Evolutionary conservation across 2,329 filamentous ascomycete species (phyloP).

Genomic region (Fusarium dimerum): DNA sequence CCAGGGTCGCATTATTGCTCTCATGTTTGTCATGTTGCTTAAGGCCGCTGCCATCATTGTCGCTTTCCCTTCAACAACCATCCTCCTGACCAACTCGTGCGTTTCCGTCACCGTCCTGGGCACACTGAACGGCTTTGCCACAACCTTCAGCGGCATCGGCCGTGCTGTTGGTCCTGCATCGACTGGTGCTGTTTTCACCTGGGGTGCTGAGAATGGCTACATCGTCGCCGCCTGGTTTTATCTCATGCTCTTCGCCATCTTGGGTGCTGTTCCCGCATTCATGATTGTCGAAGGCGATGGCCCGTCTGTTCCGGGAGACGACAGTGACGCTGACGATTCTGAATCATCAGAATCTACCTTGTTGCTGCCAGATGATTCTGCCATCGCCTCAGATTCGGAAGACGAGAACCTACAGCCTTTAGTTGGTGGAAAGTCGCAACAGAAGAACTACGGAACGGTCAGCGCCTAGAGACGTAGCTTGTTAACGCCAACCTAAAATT

Average conservation of each 20-base stretch:
- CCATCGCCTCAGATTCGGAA: constrained; percentile 21
- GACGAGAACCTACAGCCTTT: constrained; percentile 22
- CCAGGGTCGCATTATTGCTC: constrained; percentile 54
- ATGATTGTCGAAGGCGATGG: constrained; percentile 76
- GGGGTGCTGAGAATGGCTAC: constrained; percentile 74
- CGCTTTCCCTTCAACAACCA: constrained; percentile 86
- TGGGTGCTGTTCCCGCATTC: constrained; percentile 72
- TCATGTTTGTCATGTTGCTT: constrained; percentile 68
- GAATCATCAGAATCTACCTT: constrained; percentile 15
- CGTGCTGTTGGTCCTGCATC: constrained; percentile 76
- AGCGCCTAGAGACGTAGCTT: neutral
- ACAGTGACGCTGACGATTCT: constrained; percentile 34
- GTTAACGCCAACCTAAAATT: neutral
- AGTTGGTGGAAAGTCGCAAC: constrained; percentile 5
- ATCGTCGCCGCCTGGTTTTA: constrained; percentile 82
- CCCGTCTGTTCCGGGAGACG: constrained; percentile 43
- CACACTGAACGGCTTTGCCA: constrained; percentile 89
- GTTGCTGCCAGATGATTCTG: constrained; percentile 22
- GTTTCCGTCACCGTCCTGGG: constrained; percentile 72
- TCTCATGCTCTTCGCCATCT: constrained; percentile 61
- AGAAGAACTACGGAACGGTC: constrained; percentile 24
- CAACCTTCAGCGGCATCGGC: constrained; percentile 77
- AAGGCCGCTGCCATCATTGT: constrained; percentile 80
- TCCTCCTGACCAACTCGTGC: constrained; percentile 87
- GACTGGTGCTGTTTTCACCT: constrained; percentile 71